phyloP scores from a whole-genome alignment of 768 basidiomycete genomes.

The Tricholoma furcatifolium region DNA sequence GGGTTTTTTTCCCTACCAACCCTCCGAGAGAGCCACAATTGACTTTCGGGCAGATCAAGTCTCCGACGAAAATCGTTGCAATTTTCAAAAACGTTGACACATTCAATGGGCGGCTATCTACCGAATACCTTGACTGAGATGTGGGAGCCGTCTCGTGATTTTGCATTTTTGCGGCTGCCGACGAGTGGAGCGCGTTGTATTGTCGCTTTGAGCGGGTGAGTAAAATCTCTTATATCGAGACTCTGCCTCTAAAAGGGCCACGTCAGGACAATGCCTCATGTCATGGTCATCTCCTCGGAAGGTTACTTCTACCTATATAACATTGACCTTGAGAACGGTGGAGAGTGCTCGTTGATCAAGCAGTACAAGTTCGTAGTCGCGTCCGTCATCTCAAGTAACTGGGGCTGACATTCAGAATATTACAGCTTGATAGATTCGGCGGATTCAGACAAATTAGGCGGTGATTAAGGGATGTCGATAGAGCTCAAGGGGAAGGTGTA shows the following conservation, averaged over 20 bases:
- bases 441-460: neutral
- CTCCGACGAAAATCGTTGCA: constrained; percentile 72
- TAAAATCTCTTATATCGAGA: constrained; percentile 14
- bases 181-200: constrained; percentile 77
- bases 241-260: neutral
- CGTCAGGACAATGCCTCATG: constrained; percentile 85
- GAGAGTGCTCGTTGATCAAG: constrained; percentile 93
- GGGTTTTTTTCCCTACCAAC: constrained; percentile 19
- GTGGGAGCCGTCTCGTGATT: constrained; percentile 96
- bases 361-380: constrained; percentile 66
- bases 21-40: neutral
- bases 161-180: constrained; percentile 86
- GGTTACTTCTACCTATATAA: constrained; percentile 95
- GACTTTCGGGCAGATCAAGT: constrained; percentile 33
- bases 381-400: neutral
- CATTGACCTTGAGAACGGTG: constrained; percentile 94
- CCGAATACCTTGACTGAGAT: constrained; percentile 91
- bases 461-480: neutral
- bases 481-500: neutral
- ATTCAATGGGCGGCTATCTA: constrained; percentile 81
- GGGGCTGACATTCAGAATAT: neutral
- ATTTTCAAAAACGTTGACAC: constrained; percentile 70
- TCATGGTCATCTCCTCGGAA: constrained; percentile 95
- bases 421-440: neutral
- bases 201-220: constrained; percentile 87